Evolutionary conservation across 495 filamentous ascomycete species (phyloP).

Genomic region (Letharia columbiana): DNA sequence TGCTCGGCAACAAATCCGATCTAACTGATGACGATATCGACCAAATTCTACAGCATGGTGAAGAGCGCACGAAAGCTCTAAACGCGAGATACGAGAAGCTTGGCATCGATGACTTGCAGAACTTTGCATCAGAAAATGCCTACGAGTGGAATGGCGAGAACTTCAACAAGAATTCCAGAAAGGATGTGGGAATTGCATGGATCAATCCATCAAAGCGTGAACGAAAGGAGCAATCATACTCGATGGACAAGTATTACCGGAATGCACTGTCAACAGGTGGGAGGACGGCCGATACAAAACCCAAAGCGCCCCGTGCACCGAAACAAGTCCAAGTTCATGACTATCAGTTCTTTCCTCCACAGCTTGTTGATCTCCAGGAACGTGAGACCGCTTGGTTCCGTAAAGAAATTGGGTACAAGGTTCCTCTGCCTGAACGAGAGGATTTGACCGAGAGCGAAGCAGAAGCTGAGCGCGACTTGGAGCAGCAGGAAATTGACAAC

Average conservation of each 20-base stretch:
- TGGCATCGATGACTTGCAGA: constrained; percentile 96
- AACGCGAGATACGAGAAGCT: constrained; percentile 93
- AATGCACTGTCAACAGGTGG: constrained; percentile 80
- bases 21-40: constrained; percentile 86
- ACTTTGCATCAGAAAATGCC: constrained; percentile 91
- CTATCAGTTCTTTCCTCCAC: constrained; percentile 89
- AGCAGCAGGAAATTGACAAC: constrained; percentile 88
- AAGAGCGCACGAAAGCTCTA: constrained; percentile 78
- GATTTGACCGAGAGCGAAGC: constrained; percentile 78
- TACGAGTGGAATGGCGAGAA: constrained; percentile 99
- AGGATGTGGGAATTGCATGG: constrained; percentile 91
- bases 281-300: constrained; percentile 78
- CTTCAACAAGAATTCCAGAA: constrained; percentile 79
- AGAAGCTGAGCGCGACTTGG: constrained; percentile 77
- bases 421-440: constrained; percentile 70
- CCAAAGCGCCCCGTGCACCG: constrained; percentile 89
- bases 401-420: constrained; percentile 92
- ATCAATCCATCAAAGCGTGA: constrained; percentile 99
- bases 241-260: constrained; percentile 98
- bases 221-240: constrained; percentile 95
- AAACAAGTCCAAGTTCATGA: constrained; percentile 90
- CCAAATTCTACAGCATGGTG: constrained; percentile 72
- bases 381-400: constrained; percentile 93
- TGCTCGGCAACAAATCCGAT: constrained; percentile 47
- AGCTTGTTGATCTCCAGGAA: constrained; percentile 82